A percentile compares a stretch with the other conserved stretches of the same genome.
These are phyloP conservation scores for Schwanniomyces etchellsii DNA, from an alignment of 1,139 yeast species.

Conservation along the genomic window DNA sequence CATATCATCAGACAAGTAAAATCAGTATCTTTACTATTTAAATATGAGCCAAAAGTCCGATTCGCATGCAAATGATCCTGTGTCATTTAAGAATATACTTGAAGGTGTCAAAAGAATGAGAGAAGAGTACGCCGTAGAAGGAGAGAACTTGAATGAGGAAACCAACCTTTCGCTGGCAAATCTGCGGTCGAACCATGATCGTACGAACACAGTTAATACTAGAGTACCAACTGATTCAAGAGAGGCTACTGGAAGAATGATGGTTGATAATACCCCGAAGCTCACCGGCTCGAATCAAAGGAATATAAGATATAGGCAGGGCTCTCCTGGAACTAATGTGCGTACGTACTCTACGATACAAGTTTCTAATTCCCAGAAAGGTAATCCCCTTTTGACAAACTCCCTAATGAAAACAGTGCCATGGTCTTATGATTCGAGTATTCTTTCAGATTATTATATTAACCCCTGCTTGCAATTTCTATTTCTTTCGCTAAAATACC, in stretches of 20 bases:
- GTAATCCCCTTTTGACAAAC: constrained; percentile 36
- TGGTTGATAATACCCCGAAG: too few relatives aligned
- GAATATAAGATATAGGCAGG: too few relatives aligned
- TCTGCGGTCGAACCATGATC: neutral
- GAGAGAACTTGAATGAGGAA: neutral
- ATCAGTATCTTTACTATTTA: too few relatives aligned
- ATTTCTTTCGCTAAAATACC: constrained; percentile 75
- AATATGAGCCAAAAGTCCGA: too few relatives aligned
- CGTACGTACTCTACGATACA: constrained; percentile 15
- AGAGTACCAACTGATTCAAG: too few relatives aligned
- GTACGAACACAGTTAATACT: neutral
- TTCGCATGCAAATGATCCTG: too few relatives aligned
- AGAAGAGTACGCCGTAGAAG: too few relatives aligned
- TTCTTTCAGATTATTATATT: constrained; percentile 60
- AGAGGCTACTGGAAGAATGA: too few relatives aligned
- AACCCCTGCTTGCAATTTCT: constrained; percentile 62
- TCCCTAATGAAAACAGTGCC: constrained; percentile 34
- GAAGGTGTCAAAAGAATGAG: constrained; percentile 56
- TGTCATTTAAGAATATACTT: neutral
- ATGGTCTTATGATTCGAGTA: constrained; percentile 30
- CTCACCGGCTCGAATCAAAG: too few relatives aligned
- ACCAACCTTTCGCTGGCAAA: neutral
- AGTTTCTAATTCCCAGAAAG: constrained; percentile 31
- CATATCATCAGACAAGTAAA: too few relatives aligned
- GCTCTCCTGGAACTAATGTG: too few relatives aligned